A percentile compares a stretch with the other conserved stretches of the same genome.
Evolutionary conservation across 2,329 filamentous ascomycete genomes (phyloP).

Genomic region (Pyrenophora seminiperda): DNA sequence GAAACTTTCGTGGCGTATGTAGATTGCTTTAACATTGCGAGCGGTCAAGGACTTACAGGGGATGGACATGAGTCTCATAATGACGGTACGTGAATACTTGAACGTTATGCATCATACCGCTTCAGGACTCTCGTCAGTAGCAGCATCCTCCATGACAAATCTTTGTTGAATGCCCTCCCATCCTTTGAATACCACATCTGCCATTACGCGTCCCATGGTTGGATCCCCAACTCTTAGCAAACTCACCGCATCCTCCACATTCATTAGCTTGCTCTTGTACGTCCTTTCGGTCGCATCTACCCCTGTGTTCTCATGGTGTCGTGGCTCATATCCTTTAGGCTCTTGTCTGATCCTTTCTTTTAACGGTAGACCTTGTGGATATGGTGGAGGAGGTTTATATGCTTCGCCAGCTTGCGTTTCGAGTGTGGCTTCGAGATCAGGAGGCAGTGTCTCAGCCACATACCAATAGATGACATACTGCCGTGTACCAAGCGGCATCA

Average conservation of each 20-base stretch:
- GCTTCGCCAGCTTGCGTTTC: slow-evolving; percentile 27
- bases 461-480: slow-evolving; percentile 58
- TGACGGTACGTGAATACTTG: background rate
- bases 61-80: background rate
- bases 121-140: slow-evolving; percentile 30
- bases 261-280: slow-evolving; percentile 52
- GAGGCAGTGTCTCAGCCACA: slow-evolving; percentile 54
- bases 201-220: slow-evolving; percentile 46
- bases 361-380: slow-evolving; percentile 45
- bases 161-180: slow-evolving; percentile 52
- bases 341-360: slow-evolving; percentile 49
- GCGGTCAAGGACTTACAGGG: background rate
- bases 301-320: slow-evolving; percentile 54
- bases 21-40: background rate
- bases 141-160: slow-evolving; percentile 32
- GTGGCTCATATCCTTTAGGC: slow-evolving; percentile 51
- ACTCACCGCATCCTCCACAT: slow-evolving; percentile 51
- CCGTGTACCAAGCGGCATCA: slow-evolving; percentile 46
- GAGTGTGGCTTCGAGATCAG: slow-evolving; percentile 38
- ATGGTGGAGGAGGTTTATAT: slow-evolving; percentile 49
- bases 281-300: slow-evolving; percentile 55
- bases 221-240: slow-evolving; percentile 37
- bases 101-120: slow-evolving; percentile 4
- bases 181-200: slow-evolving; percentile 53
- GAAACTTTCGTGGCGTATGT: background rate